Percentiles rank a stretch among this genome's conserved stretches.
Evolutionary conservation across 169 alveolate species (phyloP).

Genomic region (Plasmodium inui): DNA sequence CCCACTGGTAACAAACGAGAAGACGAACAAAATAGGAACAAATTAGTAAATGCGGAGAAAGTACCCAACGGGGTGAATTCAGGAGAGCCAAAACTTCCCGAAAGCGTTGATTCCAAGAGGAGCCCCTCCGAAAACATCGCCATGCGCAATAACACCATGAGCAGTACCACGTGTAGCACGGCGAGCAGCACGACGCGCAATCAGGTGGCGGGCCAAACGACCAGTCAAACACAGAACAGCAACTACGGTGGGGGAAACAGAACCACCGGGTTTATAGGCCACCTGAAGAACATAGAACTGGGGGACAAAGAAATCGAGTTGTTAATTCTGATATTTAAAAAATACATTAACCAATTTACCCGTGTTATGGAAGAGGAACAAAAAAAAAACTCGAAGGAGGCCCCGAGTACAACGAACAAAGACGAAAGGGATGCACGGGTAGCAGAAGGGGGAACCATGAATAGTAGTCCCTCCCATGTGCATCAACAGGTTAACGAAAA

Average conservation of each 20-base stretch:
- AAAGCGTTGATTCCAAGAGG: neutral
- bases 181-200: neutral
- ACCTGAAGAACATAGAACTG: constrained; percentile 32
- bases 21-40: neutral
- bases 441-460: neutral
- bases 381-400: neutral
- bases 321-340: constrained; percentile 41
- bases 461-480: neutral
- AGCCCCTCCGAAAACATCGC: neutral
- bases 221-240: neutral
- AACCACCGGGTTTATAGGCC: constrained; percentile 58
- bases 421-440: neutral
- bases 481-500: neutral
- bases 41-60: neutral
- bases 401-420: neutral
- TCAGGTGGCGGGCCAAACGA: neutral
- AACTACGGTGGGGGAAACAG: constrained; percentile 4
- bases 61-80: neutral
- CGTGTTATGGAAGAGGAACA: constrained; percentile 8
- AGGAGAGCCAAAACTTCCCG: neutral
- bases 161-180: neutral
- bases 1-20: neutral
- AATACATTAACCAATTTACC: constrained; percentile 26
- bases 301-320: constrained; percentile 27
- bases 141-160: neutral